phyloP scores from a whole-genome alignment of 2,329 filamentous ascomycete species.

The Knufia fluminis region DNA sequence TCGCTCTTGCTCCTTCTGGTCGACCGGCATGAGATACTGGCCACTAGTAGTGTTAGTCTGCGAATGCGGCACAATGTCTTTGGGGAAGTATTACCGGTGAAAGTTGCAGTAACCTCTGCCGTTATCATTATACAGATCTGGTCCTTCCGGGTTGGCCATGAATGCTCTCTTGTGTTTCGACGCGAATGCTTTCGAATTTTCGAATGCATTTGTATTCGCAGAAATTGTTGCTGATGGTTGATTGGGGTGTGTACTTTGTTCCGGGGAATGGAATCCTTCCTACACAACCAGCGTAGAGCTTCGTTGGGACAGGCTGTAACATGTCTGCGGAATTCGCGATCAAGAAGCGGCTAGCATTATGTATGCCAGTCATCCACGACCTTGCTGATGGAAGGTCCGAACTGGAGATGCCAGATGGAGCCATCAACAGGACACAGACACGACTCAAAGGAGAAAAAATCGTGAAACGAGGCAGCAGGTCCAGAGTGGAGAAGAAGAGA shows the following conservation, averaged over 20 bases:
- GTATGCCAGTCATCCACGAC: background rate
- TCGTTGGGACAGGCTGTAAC: background rate
- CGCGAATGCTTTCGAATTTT: background rate
- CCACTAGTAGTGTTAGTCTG: constrained; percentile 30
- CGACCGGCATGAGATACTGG: constrained; percentile 68
- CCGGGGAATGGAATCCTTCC: background rate
- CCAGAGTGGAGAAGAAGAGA: background rate
- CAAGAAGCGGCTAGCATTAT: background rate
- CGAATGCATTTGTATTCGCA: constrained; percentile 6
- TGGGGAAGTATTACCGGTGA: constrained; percentile 12
- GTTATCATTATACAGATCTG: constrained; percentile 5
- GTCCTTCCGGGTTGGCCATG: background rate
- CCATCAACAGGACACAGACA: background rate
- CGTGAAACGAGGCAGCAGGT: constrained; percentile 1
- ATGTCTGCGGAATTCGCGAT: background rate
- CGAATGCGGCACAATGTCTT: background rate
- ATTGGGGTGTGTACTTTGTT: background rate
- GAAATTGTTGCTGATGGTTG: background rate
- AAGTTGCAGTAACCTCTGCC: constrained; percentile 18
- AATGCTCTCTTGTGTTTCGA: background rate
- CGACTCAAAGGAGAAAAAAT: background rate
- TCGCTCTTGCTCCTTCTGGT: constrained; percentile 66
- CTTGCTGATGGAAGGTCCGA: background rate
- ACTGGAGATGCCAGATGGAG: background rate
- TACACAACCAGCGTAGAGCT: background rate